Conservation (phyloP, 164 flowering plant genomes). For the Vitis labrusca region DNA sequence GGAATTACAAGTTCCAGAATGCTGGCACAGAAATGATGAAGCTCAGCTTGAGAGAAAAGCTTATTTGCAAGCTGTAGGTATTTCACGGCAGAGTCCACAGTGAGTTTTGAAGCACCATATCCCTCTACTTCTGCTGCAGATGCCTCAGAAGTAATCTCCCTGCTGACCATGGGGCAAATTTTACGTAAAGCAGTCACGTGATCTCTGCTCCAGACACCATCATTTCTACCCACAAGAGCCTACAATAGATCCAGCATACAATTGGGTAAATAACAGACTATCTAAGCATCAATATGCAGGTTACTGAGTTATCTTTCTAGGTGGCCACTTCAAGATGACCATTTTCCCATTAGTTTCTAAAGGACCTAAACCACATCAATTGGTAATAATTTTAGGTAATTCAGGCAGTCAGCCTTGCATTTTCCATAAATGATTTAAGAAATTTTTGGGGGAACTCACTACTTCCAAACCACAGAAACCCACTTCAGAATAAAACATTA, state of each 20-base stretch:
- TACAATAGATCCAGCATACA: constrained; percentile 14
- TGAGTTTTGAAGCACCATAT: constrained; percentile 97
- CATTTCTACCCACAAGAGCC: constrained; percentile 98
- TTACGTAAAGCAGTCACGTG: constrained; percentile 79
- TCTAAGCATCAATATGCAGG: neutral
- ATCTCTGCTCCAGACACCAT: constrained; percentile 93
- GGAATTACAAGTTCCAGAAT: constrained; percentile 96
- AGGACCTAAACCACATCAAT: neutral
- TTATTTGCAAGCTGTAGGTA: constrained; percentile 95
- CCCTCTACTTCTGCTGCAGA: constrained; percentile 99
- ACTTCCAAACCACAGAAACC: no score
- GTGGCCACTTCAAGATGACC: neutral
- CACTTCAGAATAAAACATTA: no score
- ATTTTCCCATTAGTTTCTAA: neutral
- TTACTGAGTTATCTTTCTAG: neutral
- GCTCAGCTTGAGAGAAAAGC: constrained; percentile 97
- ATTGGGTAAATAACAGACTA: neutral
- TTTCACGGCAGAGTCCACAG: constrained; percentile 98
- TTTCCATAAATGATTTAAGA: no score
- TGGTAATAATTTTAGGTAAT: no score
- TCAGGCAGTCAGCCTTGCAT: no score
- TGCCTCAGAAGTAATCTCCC: constrained; percentile 79
- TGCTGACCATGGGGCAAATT: constrained; percentile 95
- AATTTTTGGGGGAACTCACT: no score
- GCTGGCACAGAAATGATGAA: constrained; percentile 93